These are phyloP conservation scores for Alternaria consortialis DNA, from an alignment of 2,329 filamentous ascomycete genomes.

Conservation along the genomic window DNA sequence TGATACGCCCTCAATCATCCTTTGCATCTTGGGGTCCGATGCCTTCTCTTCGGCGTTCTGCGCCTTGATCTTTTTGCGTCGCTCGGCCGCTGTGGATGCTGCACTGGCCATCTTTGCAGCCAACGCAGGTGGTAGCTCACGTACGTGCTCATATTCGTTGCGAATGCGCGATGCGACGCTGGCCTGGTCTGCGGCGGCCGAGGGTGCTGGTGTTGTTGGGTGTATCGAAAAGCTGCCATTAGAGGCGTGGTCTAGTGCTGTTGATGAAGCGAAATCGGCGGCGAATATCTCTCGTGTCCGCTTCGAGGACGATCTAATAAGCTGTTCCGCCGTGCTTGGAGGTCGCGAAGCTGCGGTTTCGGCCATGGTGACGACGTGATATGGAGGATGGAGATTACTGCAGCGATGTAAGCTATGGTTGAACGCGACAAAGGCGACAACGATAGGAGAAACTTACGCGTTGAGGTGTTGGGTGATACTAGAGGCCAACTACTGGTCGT, in stretches of 20 bases:
- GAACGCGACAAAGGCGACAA: not conserved
- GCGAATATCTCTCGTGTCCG: slow-evolving; percentile 64
- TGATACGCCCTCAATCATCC: slow-evolving; percentile 72
- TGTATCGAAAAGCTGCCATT: slow-evolving; percentile 54
- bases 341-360: slow-evolving; percentile 27
- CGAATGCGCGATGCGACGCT: slow-evolving; percentile 67
- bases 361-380: slow-evolving; percentile 25
- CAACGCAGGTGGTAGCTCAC: slow-evolving; percentile 78
- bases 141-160: slow-evolving; percentile 79
- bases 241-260: slow-evolving; percentile 53
- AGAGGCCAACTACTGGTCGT: slow-evolving; percentile 5
- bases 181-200: slow-evolving; percentile 56
- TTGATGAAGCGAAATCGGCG: slow-evolving; percentile 59
- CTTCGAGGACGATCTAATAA: slow-evolving; percentile 59
- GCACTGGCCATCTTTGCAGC: slow-evolving; percentile 79
- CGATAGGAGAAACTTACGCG: not conserved
- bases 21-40: slow-evolving; percentile 66
- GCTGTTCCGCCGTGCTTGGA: slow-evolving; percentile 35
- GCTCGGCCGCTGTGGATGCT: slow-evolving; percentile 63
- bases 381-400: not conserved
- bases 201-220: slow-evolving; percentile 56
- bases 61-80: slow-evolving; percentile 69
- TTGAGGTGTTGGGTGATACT: slow-evolving; percentile 5
- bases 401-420: not conserved
- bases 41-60: slow-evolving; percentile 59